phyloP scores from a whole-genome alignment of 2,329 filamentous ascomycete genomes.

The Cadophora luteo-olivacea region DNA sequence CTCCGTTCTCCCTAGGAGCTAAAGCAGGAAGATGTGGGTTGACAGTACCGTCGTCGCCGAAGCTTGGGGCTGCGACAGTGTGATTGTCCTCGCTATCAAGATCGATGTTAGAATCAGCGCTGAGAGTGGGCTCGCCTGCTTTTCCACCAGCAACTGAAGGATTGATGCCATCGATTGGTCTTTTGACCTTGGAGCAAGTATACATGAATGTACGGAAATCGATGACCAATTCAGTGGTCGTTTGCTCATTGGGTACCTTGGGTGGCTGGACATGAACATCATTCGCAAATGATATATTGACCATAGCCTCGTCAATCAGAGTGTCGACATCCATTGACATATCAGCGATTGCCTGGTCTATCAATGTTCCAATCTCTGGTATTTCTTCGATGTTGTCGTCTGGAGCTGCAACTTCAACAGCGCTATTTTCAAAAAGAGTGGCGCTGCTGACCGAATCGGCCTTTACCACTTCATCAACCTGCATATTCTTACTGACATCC shows the following conservation, averaged over 20 bases:
- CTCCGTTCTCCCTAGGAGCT: no score
- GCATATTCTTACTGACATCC: neutral
- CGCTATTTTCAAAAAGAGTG: neutral
- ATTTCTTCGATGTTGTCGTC: neutral
- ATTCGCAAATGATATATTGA: neutral
- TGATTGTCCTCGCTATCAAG: neutral
- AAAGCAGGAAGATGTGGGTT: no score
- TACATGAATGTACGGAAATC: neutral
- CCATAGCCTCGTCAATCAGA: neutral
- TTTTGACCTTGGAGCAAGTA: no score
- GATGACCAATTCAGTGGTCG: neutral
- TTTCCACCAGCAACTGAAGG: neutral
- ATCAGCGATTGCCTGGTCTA: neutral
- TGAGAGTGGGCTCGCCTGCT: neutral
- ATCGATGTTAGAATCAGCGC: neutral
- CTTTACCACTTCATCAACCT: neutral
- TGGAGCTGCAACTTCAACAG: neutral
- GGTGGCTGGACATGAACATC: neutral
- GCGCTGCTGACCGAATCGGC: neutral
- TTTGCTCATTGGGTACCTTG: neutral
- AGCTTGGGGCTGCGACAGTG: no score
- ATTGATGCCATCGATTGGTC: neutral
- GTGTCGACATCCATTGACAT: constrained; percentile 1
- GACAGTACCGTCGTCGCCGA: no score
- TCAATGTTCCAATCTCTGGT: neutral